Evolutionary conservation across 2,329 filamentous ascomycete genomes (phyloP).

Genomic region (Drechmeria coniospora): DNA sequence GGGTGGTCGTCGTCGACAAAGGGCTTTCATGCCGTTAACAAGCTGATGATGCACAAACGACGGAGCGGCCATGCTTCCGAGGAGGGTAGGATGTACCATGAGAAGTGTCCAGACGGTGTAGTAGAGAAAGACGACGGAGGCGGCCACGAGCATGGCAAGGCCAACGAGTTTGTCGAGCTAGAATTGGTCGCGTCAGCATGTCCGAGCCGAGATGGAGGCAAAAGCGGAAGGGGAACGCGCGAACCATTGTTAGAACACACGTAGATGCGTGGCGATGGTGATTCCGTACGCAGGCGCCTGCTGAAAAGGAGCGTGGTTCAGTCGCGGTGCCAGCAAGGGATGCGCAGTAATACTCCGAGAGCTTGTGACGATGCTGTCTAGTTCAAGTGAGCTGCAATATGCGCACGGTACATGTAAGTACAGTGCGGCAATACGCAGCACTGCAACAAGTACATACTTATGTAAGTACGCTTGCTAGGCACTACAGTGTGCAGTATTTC

Average conservation of each 20-base stretch:
- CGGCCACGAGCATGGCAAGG: slow-evolving; percentile 53
- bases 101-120: slow-evolving; percentile 96
- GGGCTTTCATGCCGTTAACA: slow-evolving; percentile 49
- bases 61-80: slow-evolving; percentile 1
- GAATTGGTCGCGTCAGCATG: slow-evolving; percentile 1
- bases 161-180: slow-evolving; percentile 79
- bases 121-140: slow-evolving; percentile 56
- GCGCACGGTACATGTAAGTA: too few relatives aligned
- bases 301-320: slow-evolving; percentile 4
- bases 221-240: slow-evolving; percentile 3
- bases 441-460: too few relatives aligned
- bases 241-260: slow-evolving; percentile 15
- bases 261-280: too few relatives aligned
- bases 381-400: too few relatives aligned
- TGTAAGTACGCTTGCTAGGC: too few relatives aligned
- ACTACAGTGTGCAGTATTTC: too few relatives aligned
- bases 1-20: slow-evolving; percentile 93
- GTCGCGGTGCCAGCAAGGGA: too few relatives aligned
- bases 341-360: too few relatives aligned
- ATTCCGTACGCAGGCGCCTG: too few relatives aligned
- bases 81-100: slow-evolving; percentile 49
- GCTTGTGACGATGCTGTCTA: not conserved
- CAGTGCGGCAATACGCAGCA: too few relatives aligned
- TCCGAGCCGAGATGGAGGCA: not conserved
- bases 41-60: too few relatives aligned